phyloP scores from a whole-genome alignment of 2,329 filamentous ascomycete species.

The Didymella keratinophila region DNA sequence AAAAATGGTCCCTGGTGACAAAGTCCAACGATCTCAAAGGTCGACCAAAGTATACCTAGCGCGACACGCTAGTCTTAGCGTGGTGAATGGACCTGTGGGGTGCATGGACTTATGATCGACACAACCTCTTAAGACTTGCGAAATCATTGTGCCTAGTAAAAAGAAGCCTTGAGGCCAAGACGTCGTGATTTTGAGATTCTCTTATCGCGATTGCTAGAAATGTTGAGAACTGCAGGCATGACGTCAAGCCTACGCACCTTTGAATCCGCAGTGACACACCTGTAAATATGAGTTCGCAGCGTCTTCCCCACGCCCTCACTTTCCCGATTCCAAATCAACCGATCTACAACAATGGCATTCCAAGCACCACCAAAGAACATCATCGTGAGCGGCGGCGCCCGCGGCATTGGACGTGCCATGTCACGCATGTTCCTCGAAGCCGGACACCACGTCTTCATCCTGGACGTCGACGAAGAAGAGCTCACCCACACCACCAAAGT shows the following conservation, averaged over 20 bases:
- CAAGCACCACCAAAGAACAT: conserved; percentile 40
- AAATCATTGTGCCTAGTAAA: neutral
- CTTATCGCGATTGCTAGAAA: conserved; percentile 4
- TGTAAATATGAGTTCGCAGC: neutral
- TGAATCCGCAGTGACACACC: conserved; percentile 2
- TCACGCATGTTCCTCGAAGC: conserved; percentile 56
- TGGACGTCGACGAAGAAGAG: conserved; percentile 54
- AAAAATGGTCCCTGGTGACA: no score
- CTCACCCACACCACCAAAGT: conserved; percentile 50
- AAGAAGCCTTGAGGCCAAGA: neutral
- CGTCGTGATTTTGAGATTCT: neutral
- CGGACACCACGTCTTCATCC: conserved; percentile 58
- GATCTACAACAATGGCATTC: conserved; percentile 7
- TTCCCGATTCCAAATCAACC: neutral
- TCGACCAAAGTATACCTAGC: neutral
- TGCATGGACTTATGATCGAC: neutral
- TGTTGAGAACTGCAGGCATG: conserved; percentile 28
- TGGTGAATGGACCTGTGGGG: conserved; percentile 4
- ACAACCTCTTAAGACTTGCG: neutral
- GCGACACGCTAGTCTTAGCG: conserved; percentile 3
- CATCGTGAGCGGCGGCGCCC: conserved; percentile 54
- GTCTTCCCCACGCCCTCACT: conserved; percentile 1
- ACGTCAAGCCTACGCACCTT: conserved; percentile 39
- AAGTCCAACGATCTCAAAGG: neutral
- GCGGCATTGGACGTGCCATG: conserved; percentile 59